Percentiles rank a stretch among this genome's conserved stretches.
Conservation (phyloP, 352 stramenopile genomes). For the Globisporangium solare region DNA sequence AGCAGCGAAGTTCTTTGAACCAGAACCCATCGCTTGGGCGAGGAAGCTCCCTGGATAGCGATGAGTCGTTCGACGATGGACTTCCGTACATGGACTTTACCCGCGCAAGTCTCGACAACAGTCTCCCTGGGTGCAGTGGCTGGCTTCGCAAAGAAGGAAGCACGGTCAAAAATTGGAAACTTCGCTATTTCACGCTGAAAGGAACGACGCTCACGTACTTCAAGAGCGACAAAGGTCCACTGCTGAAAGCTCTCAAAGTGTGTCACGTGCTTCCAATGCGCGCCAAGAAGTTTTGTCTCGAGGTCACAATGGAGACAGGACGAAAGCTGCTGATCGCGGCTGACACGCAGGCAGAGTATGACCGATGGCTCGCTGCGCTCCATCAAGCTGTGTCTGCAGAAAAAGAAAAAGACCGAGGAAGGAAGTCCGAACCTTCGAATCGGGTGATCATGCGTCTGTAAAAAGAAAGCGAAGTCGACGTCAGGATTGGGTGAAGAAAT, state of each 20-base stretch:
- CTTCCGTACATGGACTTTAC: slow-evolving; percentile 8
- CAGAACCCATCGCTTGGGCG: neutral
- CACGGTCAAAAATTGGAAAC: slow-evolving; percentile 82
- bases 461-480: neutral
- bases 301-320: slow-evolving; percentile 69
- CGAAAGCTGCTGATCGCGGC: slow-evolving; percentile 72
- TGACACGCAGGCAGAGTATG: slow-evolving; percentile 57
- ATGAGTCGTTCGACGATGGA: slow-evolving; percentile 11
- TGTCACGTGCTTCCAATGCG: slow-evolving; percentile 65
- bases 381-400: slow-evolving; percentile 48
- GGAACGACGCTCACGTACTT: slow-evolving; percentile 79
- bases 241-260: slow-evolving; percentile 61
- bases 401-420: slow-evolving; percentile 26
- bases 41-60: slow-evolving; percentile 13
- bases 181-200: slow-evolving; percentile 76
- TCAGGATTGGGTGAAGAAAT: neutral
- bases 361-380: slow-evolving; percentile 64
- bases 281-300: slow-evolving; percentile 65
- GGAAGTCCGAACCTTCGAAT: slow-evolving; percentile 1
- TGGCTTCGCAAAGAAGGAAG: slow-evolving; percentile 81
- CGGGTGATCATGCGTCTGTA: slow-evolving; percentile 14
- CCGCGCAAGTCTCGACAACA: slow-evolving; percentile 9
- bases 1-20: neutral
- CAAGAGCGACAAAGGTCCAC: slow-evolving; percentile 70
- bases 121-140: slow-evolving; percentile 43